Evolutionary conservation across 23 red algal species (phyloP).

Genomic region (Gracilaria vermiculophylla): DNA sequence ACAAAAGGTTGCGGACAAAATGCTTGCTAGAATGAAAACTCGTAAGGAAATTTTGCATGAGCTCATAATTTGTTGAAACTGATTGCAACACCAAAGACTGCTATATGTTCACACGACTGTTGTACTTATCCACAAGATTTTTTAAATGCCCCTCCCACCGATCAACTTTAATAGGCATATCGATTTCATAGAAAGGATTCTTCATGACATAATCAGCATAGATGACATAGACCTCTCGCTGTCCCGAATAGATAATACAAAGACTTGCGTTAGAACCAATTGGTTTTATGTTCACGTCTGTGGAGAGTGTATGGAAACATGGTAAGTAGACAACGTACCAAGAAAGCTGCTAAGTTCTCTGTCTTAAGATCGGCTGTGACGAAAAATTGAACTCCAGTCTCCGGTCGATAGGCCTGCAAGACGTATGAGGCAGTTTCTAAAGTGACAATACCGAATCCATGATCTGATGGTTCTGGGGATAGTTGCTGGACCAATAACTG

Average conservation of each 20-base stretch:
- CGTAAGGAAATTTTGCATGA: no score
- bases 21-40: no score
- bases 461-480: conserved; percentile 67
- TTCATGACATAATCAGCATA: conserved; percentile 99
- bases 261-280: no score
- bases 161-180: conserved; percentile 97
- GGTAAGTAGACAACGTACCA: conserved; percentile 22
- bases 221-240: conserved; percentile 78
- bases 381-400: conserved; percentile 92
- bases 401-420: conserved; percentile 75
- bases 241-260: neutral
- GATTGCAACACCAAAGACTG: no score
- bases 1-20: no score
- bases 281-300: neutral
- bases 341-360: conserved; percentile 59
- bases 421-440: conserved; percentile 78
- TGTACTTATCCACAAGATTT: conserved; percentile 75
- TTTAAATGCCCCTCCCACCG: conserved; percentile 73
- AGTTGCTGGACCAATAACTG: conserved; percentile 88
- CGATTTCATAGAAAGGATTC: conserved; percentile 98
- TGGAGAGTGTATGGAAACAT: neutral
- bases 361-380: conserved; percentile 75
- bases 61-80: no score
- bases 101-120: conserved; percentile 9
- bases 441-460: conserved; percentile 80